Base-by-base conservation (phyloP, 495 filamentous ascomycete genomes). In the Penicillium canariense region DNA sequence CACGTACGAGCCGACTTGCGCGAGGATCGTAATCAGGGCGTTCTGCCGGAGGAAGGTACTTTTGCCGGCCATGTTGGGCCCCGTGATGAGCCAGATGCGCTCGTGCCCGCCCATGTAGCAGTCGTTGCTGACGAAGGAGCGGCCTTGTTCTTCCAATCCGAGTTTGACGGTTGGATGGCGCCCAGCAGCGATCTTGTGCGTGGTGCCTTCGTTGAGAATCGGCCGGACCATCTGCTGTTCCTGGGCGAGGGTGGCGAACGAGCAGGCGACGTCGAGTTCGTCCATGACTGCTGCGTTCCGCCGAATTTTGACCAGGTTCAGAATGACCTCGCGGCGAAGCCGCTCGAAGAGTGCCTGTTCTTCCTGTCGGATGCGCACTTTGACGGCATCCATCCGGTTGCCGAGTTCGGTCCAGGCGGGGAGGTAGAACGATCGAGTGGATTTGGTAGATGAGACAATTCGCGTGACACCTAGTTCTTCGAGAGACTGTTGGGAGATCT, bases 51-150 rank as follows among this genome's bases (percentile, higher is more conserved):
- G 76, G 64, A 95, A 98, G 0, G 94, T 98, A 65, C 86, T 90
- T 72, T 98, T 98, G 26, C 94, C 94, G 5, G 87, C 95, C 94
- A 98, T 98, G 74, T 98, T 98, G n/a, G 95, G 94, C 0, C 94
- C 94, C 1, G 93, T 97, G 57, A 98, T 88, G 23, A 98, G 81
- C 87, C 89, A 93, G 36, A 91, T 79, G 3, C 81, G 76, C 59
- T 93, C 87, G 34, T 75, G 61, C 22, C 76, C 78, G 17, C 87
- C 87, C 14, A 97, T 70, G 38, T 88, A 78, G 75, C 91, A 95
- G 70, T 96, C 89, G 52, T 98, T 98, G 47, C 84, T 80, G 26
- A 88, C 86, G 62, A 98, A 98, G 2, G 75, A 83, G 27, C 90
- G 82, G 3, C 94, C 94, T 65, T 91, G 84, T 48, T 88, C 85